Conservation (phyloP, 352 stramenopile species). For the Phytophthora cajani region DNA sequence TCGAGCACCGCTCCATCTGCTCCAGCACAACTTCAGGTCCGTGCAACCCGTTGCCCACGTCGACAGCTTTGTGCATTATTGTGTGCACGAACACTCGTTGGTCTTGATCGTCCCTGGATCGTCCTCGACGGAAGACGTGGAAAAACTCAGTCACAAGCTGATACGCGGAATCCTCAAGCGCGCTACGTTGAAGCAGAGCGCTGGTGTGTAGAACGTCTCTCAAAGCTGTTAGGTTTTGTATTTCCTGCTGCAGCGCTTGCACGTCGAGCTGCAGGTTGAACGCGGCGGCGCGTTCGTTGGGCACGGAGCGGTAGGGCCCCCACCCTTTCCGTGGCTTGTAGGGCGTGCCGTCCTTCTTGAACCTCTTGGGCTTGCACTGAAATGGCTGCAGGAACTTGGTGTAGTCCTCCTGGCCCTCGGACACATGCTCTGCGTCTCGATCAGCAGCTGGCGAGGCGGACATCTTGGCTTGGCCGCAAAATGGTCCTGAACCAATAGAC, state of each 20-base stretch:
- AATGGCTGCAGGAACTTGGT: neutral
- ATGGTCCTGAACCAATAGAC: no score
- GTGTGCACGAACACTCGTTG: conserved; percentile 9
- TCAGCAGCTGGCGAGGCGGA: no score
- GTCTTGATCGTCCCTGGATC: neutral
- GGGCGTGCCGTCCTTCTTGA: conserved; percentile 9
- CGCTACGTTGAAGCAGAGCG: conserved; percentile 12
- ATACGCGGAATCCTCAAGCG: conserved; percentile 12
- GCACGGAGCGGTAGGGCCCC: conserved; percentile 40
- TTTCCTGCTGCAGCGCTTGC: conserved; percentile 33
- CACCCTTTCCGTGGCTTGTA: conserved; percentile 17
- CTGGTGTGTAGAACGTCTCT: conserved; percentile 13
- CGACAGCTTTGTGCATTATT: conserved; percentile 8
- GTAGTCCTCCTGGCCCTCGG: neutral
- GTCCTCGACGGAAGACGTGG: conserved; percentile 5
- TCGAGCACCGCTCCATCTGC: conserved; percentile 16
- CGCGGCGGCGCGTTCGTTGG: conserved; percentile 34
- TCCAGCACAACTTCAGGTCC: conserved; percentile 6
- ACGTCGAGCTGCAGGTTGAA: conserved; percentile 52
- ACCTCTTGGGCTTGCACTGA: conserved; percentile 3
- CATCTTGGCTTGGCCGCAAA: no score
- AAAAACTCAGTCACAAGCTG: conserved; percentile 21
- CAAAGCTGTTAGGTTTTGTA: conserved; percentile 33
- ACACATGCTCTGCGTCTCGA: no score
- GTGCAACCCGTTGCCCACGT: conserved; percentile 9